These are phyloP conservation scores for Phylloporus rhodoxanthus DNA, from an alignment of 768 basidiomycete genomes.

Conservation along the genomic window DNA sequence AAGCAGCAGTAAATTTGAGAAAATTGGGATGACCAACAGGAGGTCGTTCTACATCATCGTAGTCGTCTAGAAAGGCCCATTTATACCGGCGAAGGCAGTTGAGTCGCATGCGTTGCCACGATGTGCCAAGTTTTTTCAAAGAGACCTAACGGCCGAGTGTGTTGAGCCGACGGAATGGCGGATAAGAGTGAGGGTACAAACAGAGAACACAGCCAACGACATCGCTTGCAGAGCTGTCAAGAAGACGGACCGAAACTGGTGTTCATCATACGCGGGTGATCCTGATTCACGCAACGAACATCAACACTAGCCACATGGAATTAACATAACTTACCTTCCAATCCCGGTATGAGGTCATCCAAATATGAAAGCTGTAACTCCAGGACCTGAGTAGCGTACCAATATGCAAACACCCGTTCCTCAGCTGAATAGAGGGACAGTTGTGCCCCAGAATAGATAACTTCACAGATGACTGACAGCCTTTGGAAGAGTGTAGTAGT, in stretches of 20 bases:
- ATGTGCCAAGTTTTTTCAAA: slow-evolving; percentile 40
- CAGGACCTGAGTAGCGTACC: slow-evolving; percentile 57
- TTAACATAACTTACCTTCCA: slow-evolving; percentile 35
- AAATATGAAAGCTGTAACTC: slow-evolving; percentile 51
- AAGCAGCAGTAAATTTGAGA: slow-evolving; percentile 40
- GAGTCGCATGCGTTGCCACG: slow-evolving; percentile 47
- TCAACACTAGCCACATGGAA: not conserved
- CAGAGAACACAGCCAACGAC: slow-evolving; percentile 48
- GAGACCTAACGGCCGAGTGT: slow-evolving; percentile 36
- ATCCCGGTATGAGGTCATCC: slow-evolving; percentile 39
- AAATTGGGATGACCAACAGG: slow-evolving; percentile 54
- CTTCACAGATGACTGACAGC: slow-evolving; percentile 54
- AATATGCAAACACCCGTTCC: slow-evolving; percentile 72
- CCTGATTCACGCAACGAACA: slow-evolving; percentile 4
- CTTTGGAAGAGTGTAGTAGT: slow-evolving; percentile 51
- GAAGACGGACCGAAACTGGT: slow-evolving; percentile 45
- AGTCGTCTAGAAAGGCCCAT: slow-evolving; percentile 65
- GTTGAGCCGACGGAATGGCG: not conserved
- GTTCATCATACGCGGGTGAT: slow-evolving; percentile 36
- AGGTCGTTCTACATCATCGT: slow-evolving; percentile 42
- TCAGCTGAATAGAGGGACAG: slow-evolving; percentile 63
- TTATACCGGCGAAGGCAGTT: slow-evolving; percentile 68
- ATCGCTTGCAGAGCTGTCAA: slow-evolving; percentile 56
- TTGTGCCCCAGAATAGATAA: slow-evolving; percentile 72
- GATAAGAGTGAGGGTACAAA: slow-evolving; percentile 25